Base-by-base conservation (phyloP, 768 basidiomycete genomes). In the Mycena chlorophos region DNA sequence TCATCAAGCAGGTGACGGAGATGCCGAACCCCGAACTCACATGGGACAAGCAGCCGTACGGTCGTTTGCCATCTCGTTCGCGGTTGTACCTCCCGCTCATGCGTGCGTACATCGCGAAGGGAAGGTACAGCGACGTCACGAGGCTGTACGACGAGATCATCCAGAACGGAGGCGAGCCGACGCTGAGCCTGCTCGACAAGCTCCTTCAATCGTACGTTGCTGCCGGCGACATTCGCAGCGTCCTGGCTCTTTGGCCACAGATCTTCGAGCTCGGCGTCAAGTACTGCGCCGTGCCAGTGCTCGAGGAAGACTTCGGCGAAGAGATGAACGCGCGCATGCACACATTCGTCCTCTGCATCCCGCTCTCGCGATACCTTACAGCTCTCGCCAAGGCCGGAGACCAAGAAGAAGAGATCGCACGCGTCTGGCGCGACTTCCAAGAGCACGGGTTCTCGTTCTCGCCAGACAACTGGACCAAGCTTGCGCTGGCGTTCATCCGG, bases 381-480 rank as follows among this genome's bases (percentile, higher is more conserved):
- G 79, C 83, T 4, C 73, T 95, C 49, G 89, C 91, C 2, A 70
- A 74, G 3, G 80, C 79, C 0, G 88, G 87, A 2, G 66, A 74
- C 31, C 87, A 94, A 62, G 58, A 94, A 62, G 58, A 66, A 6
- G 80, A 85, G 55, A 78, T 95, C 42, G 79, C 85, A 16, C 65
- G 67, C 3, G 75, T 80, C 0, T 98, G 96, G 94, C 72, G 75
- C n/a, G 67, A 73, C 27, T 78, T 91, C 48, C 80, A 81, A 56
- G 60, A 69, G 12, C 69, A 75, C 10, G 90, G 91, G 2, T 88
- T 95, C 62, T 77, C 77, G 13, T 92, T 94, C 68, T 91, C 95
- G 67, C 80, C 89, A 13, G 85, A 89, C 63, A 98, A 97, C 68
- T 98, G 93, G 90, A 97, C 96, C 65, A 85, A 91, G 63, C 78